Percentiles rank a stretch among this genome's conserved stretches.
These are phyloP conservation scores for Silybum marianum DNA, from an alignment of 129 eudicot genomes.

Conservation along the genomic window DNA sequence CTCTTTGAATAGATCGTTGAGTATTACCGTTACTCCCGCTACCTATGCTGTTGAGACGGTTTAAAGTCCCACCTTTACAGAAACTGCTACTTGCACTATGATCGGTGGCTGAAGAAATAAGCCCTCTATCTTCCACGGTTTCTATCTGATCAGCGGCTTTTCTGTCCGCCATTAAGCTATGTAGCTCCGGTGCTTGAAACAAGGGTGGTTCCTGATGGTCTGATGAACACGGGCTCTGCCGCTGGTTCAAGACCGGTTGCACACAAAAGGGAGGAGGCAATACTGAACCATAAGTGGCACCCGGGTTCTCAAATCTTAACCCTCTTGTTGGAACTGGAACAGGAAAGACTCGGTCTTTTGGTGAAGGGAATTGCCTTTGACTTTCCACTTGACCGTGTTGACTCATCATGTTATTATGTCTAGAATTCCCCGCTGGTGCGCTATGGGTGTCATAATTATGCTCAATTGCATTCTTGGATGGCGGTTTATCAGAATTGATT, in stretches of 20 bases:
- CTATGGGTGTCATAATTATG: slow-evolving; percentile 41
- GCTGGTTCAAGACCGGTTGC: slow-evolving; percentile 42
- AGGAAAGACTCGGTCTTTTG: slow-evolving; percentile 46
- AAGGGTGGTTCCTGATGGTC: slow-evolving; percentile 37
- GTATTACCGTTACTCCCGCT: slow-evolving; percentile 48
- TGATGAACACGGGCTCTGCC: slow-evolving; percentile 51
- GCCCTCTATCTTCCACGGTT: slow-evolving; percentile 35
- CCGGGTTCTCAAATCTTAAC: slow-evolving; percentile 40
- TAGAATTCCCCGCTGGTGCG: slow-evolving; percentile 27
- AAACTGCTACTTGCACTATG: slow-evolving; percentile 68
- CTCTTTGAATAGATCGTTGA: slow-evolving; percentile 61
- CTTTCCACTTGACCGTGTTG: slow-evolving; percentile 46
- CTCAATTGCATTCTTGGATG: slow-evolving; percentile 40
- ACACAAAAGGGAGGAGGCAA: slow-evolving; percentile 48
- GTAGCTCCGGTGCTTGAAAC: slow-evolving; percentile 41
- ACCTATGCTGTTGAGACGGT: slow-evolving; percentile 45
- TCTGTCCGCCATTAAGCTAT: slow-evolving; percentile 28
- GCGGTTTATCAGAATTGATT: slow-evolving; percentile 45
- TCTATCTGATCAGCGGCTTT: slow-evolving; percentile 36
- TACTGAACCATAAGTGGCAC: slow-evolving; percentile 41
- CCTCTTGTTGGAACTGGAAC: slow-evolving; percentile 60
- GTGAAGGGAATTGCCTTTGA: slow-evolving; percentile 35
- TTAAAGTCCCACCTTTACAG: slow-evolving; percentile 36
- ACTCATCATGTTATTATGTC: slow-evolving; percentile 22
- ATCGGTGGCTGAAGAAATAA: slow-evolving; percentile 44